Conservation (phyloP, 1,284 basidiomycete genomes). For the Ceratobasidium sp. region DNA sequence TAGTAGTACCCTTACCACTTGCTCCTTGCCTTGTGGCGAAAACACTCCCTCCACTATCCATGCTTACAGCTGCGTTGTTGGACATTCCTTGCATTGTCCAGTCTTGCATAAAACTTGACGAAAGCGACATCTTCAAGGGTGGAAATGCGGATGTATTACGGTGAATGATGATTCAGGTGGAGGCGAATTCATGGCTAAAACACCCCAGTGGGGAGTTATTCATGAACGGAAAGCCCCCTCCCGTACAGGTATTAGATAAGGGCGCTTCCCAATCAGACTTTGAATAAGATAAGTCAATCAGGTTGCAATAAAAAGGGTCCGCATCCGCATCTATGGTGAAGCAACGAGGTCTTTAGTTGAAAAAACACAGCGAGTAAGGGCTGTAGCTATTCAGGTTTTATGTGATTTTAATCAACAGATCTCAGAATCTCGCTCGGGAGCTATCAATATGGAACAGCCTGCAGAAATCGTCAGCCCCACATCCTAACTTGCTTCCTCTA, state of each 20-base stretch:
- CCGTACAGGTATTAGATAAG: neutral
- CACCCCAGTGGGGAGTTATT: neutral
- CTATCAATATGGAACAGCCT: constrained; percentile 20
- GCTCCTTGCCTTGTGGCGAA: no score
- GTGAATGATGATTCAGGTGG: neutral
- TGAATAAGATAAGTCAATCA: neutral
- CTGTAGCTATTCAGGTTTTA: no score
- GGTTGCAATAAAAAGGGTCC: constrained; percentile 18
- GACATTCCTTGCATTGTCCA: neutral
- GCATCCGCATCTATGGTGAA: neutral
- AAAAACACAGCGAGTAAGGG: neutral
- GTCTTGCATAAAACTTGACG: neutral
- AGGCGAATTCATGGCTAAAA: neutral
- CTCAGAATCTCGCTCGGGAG: constrained; percentile 27
- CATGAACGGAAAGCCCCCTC: neutral
- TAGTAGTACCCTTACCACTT: neutral
- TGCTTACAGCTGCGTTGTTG: neutral
- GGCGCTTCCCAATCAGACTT: neutral
- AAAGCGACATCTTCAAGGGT: constrained; percentile 7
- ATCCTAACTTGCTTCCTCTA: constrained; percentile 18
- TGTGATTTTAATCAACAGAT: no score
- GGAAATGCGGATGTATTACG: constrained; percentile 32
- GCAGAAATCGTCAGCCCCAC: neutral
- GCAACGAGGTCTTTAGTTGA: neutral
- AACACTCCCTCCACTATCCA: no score